phyloP scores from a whole-genome alignment of 352 stramenopile genomes.

The Pythium apleroticum region DNA sequence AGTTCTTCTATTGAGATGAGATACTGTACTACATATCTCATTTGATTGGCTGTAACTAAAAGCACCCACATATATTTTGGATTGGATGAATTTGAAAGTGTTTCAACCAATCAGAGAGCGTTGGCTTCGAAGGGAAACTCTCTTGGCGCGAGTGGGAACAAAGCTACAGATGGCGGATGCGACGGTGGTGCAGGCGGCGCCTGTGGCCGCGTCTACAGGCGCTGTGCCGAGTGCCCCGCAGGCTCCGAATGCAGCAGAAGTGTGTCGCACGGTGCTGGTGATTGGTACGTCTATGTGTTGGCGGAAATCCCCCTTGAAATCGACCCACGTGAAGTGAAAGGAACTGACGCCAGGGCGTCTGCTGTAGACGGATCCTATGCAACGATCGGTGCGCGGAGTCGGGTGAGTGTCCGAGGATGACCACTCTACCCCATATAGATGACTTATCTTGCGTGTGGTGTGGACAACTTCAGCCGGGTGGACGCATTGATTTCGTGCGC shows the following conservation, averaged over 20 bases:
- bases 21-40: background rate
- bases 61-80: background rate
- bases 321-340: background rate
- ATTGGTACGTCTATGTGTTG: slow-evolving; percentile 47
- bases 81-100: background rate
- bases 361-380: slow-evolving; percentile 20
- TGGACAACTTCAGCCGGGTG: slow-evolving; percentile 36
- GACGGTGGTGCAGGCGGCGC: background rate
- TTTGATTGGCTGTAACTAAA: slow-evolving; percentile 16
- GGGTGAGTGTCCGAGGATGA: slow-evolving; percentile 16
- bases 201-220: slow-evolving; percentile 2
- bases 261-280: slow-evolving; percentile 53
- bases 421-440: too few relatives aligned
- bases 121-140: background rate
- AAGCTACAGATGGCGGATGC: slow-evolving; percentile 17
- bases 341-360: slow-evolving; percentile 6
- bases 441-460: background rate
- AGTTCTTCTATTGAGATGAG: background rate
- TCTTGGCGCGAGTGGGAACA: background rate
- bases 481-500: slow-evolving; percentile 72
- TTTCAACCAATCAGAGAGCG: slow-evolving; percentile 5
- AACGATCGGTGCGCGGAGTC: slow-evolving; percentile 15
- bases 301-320: background rate
- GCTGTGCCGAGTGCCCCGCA: background rate
- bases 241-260: slow-evolving; percentile 18